A percentile compares a stretch with the other conserved stretches of the same genome.
phyloP scores from a whole-genome alignment of 2,329 filamentous ascomycete genomes.

The Cladophialophora chaetospira region DNA sequence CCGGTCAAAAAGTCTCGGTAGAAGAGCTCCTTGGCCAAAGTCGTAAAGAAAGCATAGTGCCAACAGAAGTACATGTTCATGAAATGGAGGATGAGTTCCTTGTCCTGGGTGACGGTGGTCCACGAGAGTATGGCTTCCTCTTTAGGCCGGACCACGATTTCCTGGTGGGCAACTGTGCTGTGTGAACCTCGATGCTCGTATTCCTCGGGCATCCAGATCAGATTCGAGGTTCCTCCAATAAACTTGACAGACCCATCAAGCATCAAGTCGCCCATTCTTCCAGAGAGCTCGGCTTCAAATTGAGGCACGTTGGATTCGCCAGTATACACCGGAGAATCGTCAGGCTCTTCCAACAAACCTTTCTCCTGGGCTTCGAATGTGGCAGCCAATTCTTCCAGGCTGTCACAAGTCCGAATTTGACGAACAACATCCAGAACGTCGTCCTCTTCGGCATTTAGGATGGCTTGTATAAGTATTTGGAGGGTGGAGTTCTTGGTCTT shows the following conservation, averaged over 20 bases:
- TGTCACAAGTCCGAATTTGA: conserved; percentile 84
- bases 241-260: conserved; percentile 86
- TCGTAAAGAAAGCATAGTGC: conserved; percentile 97
- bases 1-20: conserved; percentile 81
- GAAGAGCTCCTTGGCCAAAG: conserved; percentile 81
- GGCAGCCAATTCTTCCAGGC: conserved; percentile 65
- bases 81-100: conserved; percentile 77
- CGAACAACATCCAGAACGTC: conserved; percentile 79
- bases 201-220: conserved; percentile 72
- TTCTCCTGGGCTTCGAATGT: conserved; percentile 58
- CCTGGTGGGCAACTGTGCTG: conserved; percentile 6
- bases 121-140: conserved; percentile 78
- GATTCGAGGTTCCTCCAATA: conserved; percentile 89
- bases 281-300: conserved; percentile 78
- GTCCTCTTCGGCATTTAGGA: conserved; percentile 87
- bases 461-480: conserved; percentile 88
- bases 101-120: conserved; percentile 82
- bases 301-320: conserved; percentile 36
- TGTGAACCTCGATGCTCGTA: conserved; percentile 40
- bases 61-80: conserved; percentile 98
- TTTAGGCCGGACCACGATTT: conserved; percentile 48
- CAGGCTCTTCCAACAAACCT: conserved; percentile 45
- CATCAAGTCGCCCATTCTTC: conserved; percentile 89
- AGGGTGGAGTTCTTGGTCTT: conserved; percentile 86
- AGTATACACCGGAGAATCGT: conserved; percentile 40